These are phyloP conservation scores for Wickerhamia fluorescens DNA, from an alignment of 805 yeast genomes.

Conservation along the genomic window DNA sequence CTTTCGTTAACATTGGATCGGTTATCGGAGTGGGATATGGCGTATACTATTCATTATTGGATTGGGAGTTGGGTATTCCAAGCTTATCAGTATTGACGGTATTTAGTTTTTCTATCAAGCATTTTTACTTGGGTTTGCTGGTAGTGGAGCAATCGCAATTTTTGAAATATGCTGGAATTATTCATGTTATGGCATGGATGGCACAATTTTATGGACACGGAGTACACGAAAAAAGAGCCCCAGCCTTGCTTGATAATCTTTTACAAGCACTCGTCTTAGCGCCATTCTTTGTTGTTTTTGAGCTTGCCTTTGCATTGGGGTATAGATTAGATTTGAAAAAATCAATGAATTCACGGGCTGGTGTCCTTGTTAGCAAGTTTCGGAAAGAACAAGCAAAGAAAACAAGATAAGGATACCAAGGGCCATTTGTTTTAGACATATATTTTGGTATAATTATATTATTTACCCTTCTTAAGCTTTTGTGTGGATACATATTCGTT, in stretches of 20 bases:
- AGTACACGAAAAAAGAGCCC: slow-evolving; percentile 70
- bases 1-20: slow-evolving; percentile 41
- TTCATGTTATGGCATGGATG: slow-evolving; percentile 62
- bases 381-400: slow-evolving; percentile 9
- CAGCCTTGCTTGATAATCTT: slow-evolving; percentile 79
- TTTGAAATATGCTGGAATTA: slow-evolving; percentile 21
- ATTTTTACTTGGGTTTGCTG: slow-evolving; percentile 13
- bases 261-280: slow-evolving; percentile 85
- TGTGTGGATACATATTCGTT: slow-evolving; percentile 8
- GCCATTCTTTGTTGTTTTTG: slow-evolving; percentile 83
- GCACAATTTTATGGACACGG: slow-evolving; percentile 89
- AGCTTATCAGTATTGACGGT: slow-evolving; percentile 16
- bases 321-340: slow-evolving; percentile 44
- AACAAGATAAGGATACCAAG: too few species aligned
- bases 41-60: slow-evolving; percentile 53
- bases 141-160: slow-evolving; percentile 12
- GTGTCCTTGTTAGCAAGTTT: slow-evolving; percentile 30
- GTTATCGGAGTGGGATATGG: slow-evolving; percentile 42
- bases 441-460: too few species aligned
- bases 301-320: slow-evolving; percentile 65
- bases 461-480: not conserved
- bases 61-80: slow-evolving; percentile 34
- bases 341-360: slow-evolving; percentile 43
- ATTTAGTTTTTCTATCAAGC: slow-evolving; percentile 16
- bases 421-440: too few species aligned